A percentile compares a stretch with the other conserved stretches of the same genome.
phyloP scores from a whole-genome alignment of 2,329 filamentous ascomycete genomes.

The Akanthomyces lecanii region DNA sequence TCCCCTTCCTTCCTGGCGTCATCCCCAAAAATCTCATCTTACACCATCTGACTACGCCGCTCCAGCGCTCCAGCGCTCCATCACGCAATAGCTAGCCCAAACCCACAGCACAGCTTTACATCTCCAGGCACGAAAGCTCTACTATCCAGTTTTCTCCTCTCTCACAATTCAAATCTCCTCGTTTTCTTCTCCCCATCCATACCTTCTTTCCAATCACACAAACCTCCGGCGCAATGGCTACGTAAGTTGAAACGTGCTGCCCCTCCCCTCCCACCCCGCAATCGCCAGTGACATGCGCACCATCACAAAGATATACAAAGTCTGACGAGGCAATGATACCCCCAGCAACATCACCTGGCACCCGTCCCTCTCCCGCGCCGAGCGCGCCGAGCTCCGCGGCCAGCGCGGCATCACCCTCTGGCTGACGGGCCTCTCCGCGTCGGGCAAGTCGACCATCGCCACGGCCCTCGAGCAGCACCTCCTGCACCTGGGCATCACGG shows the following conservation, averaged over 20 bases:
- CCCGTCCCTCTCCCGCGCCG: conserved; percentile 70
- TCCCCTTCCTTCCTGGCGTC: background rate
- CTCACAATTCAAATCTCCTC: background rate
- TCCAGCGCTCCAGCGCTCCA: background rate
- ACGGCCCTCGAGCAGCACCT: conserved; percentile 96
- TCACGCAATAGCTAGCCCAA: conserved; percentile 17
- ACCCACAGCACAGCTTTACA: conserved; percentile 8
- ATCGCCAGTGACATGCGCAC: conserved; percentile 15
- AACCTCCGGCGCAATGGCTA: conserved; percentile 28
- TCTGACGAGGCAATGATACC: no score
- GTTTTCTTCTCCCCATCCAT: background rate
- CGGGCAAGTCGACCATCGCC: conserved; percentile 94
- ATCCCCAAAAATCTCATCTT: conserved; percentile 1
- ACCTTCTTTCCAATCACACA: background rate
- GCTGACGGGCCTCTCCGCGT: conserved; percentile 95
- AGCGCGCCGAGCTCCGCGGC: conserved; percentile 70
- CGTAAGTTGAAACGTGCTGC: conserved; percentile 25
- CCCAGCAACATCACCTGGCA: conserved; percentile 87
- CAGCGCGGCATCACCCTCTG: conserved; percentile 94
- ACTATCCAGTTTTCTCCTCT: background rate
- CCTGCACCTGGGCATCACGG: conserved; percentile 73
- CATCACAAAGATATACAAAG: background rate
- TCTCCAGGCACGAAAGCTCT: background rate
- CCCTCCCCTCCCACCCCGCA: conserved; percentile 17
- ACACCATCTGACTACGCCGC: conserved; percentile 5